Percentiles rank a stretch among this genome's conserved stretches.
Evolutionary conservation across 1,139 yeast genomes (phyloP).

Genomic region (Kodamaea plutei): DNA sequence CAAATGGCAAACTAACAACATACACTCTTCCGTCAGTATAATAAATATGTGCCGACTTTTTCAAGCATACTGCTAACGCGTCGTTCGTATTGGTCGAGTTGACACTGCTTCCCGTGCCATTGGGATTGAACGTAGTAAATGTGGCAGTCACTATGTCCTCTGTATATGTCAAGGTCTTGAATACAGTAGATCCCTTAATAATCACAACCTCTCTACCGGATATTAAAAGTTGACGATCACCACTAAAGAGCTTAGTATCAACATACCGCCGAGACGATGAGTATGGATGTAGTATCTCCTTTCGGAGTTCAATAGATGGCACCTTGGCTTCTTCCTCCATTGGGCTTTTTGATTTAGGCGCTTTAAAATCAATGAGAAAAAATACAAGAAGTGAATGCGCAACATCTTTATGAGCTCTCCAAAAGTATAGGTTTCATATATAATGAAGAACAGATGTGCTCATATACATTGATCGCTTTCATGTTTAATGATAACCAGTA

Average conservation of each 20-base stretch:
- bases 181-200: slow-evolving; percentile 46
- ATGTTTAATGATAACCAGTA: too few relatives aligned
- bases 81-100: slow-evolving; percentile 8
- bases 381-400: too few relatives aligned
- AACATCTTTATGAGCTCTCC: too few relatives aligned
- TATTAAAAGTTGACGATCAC: slow-evolving; percentile 29
- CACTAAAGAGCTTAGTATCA: slow-evolving; percentile 21
- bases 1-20: slow-evolving; percentile 62
- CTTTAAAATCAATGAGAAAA: too few relatives aligned
- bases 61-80: slow-evolving; percentile 49
- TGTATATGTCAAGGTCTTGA: slow-evolving; percentile 47
- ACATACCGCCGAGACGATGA: slow-evolving; percentile 14
- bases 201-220: slow-evolving; percentile 33
- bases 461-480: too few relatives aligned
- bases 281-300: slow-evolving; percentile 19
- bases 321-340: slow-evolving; percentile 16
- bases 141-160: slow-evolving; percentile 45
- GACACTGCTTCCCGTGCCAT: slow-evolving; percentile 1
- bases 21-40: slow-evolving; percentile 54
- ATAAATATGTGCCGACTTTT: slow-evolving; percentile 53
- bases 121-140: slow-evolving; percentile 36
- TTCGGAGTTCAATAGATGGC: slow-evolving; percentile 17
- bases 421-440: too few relatives aligned
- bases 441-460: too few relatives aligned
- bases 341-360: too few relatives aligned